Conservation (phyloP, 192 early-diverging fungal genomes). For the Backusella sp. region DNA sequence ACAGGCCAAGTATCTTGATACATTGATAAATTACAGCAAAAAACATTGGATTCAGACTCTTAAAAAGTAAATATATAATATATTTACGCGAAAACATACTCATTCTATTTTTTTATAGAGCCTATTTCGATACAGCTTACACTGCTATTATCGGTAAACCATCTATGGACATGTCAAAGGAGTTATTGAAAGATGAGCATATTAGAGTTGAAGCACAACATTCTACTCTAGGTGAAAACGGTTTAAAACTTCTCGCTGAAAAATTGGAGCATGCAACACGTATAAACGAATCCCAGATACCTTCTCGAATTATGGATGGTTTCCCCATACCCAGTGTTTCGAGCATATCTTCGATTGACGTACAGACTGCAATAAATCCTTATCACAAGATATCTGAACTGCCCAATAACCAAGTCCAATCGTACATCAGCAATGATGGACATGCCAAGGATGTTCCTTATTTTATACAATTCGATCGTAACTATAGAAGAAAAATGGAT, state of each 20-base stretch:
- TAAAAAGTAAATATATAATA: constrained; percentile 35
- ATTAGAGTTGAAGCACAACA: constrained; percentile 47
- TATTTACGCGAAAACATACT: neutral
- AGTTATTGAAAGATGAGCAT: constrained; percentile 42
- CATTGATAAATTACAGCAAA: constrained; percentile 39
- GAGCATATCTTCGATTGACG: constrained; percentile 48
- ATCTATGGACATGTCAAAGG: constrained; percentile 43
- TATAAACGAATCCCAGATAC: constrained; percentile 49
- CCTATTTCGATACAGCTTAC: constrained; percentile 38
- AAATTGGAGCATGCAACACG: constrained; percentile 43
- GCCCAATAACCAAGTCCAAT: constrained; percentile 29
- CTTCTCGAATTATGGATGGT: constrained; percentile 50
- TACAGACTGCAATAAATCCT: constrained; percentile 40
- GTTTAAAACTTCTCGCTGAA: constrained; percentile 41
- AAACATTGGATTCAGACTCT: constrained; percentile 47
- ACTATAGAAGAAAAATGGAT: neutral
- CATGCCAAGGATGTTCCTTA: constrained; percentile 37
- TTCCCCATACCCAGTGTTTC: constrained; percentile 52
- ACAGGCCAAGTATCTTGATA: constrained; percentile 43
- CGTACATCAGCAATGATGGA: constrained; percentile 44
- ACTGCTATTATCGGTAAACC: constrained; percentile 51
- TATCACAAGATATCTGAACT: constrained; percentile 2
- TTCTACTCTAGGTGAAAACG: constrained; percentile 36
- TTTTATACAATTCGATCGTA: constrained; percentile 55
- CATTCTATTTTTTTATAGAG: constrained; percentile 23